phyloP scores from a whole-genome alignment of 1,284 basidiomycete species.

The Trametes pubescens region DNA sequence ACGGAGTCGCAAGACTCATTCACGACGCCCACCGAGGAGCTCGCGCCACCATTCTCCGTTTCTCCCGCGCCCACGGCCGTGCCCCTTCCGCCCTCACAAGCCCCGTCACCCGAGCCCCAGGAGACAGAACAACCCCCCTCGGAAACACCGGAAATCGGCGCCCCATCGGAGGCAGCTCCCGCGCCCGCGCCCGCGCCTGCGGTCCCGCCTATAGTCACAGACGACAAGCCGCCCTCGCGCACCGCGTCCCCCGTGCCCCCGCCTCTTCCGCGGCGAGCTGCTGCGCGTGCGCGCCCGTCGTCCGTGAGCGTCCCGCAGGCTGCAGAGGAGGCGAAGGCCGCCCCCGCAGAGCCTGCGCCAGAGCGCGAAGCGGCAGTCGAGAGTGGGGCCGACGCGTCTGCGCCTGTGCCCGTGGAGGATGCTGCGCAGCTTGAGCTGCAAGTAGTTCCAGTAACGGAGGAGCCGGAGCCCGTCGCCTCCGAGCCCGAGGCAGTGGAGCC shows the following conservation, averaged over 20 bases:
- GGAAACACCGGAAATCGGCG: conserved; percentile 6
- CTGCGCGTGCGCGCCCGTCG: conserved; percentile 48
- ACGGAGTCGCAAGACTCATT: conserved; percentile 40
- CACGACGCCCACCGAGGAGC: conserved; percentile 46
- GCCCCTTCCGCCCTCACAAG: conserved; percentile 54
- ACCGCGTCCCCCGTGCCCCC: conserved; percentile 51
- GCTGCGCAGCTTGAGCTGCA: conserved; percentile 10
- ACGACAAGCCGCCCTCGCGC: conserved; percentile 32
- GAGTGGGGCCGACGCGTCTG: neutral
- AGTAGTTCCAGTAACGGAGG: conserved; percentile 12
- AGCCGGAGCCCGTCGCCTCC: conserved; percentile 14
- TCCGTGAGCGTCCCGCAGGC: conserved; percentile 14
- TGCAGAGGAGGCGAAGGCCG: conserved; percentile 6
- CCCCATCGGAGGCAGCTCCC: neutral
- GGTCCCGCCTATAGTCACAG: conserved; percentile 9
- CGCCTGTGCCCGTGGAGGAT: neutral
- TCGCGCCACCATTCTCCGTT: conserved; percentile 26
- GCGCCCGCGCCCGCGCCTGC: conserved; percentile 16
- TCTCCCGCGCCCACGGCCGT: conserved; percentile 39
- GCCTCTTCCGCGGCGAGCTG: conserved; percentile 64
- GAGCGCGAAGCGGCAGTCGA: neutral
- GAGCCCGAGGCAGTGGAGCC: neutral
- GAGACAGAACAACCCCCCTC: conserved; percentile 5
- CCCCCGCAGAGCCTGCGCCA: neutral
- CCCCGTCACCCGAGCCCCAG: conserved; percentile 30